Evolutionary conservation across 441 rosid species (phyloP), one percentile per base, ranked within the genome.

Genomic region (Erodium texanum): DNA sequence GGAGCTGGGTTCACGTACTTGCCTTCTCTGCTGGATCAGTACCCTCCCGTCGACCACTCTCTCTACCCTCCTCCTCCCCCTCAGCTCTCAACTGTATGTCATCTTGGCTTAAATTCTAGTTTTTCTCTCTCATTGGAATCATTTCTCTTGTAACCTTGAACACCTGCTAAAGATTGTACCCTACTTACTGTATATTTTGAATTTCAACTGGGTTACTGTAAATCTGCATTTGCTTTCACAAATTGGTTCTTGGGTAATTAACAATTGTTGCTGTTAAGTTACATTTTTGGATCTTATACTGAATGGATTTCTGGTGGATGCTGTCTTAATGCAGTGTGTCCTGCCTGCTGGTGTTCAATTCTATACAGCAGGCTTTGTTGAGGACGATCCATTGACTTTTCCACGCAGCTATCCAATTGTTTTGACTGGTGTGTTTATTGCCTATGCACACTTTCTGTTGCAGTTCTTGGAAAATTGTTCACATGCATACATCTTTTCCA

Each of bases 371-470:
- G 98, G 99, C 6, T 88, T 82, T 68, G 88, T 83, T 75, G 73
- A 84, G 7, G 80, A 66, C 65, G 86, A 88, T 68, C 74, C 91
- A 70, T 80, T 81, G 20, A 83, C 87, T 32, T 82, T 78, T 76
- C 99, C 97, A 0, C 82, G 96, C 75, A 92, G 94, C 82, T 94
- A 91, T 80, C 99, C 99, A 12, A 92, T 92, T 43, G 98, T 94
- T 64, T 81, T 94, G 68, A 94, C 99, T 2, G 99, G 98, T 94
- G 76, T 52, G 68, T 70, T 41, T 8, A 29, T 61, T 24, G 20
- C 16, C 15, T 0, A 45, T 45, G 54, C 54, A 45, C 27, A 16
- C 56, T 64, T 24, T 27, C 66, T 61, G 52, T 14, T 43, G 19
- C 3, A 54, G 68, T 50, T 32, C 56, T 8, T 48, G 22, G 7